These are phyloP conservation scores for Vinca minor DNA, from an alignment of 257 asterid genomes.

Conservation along the genomic window DNA sequence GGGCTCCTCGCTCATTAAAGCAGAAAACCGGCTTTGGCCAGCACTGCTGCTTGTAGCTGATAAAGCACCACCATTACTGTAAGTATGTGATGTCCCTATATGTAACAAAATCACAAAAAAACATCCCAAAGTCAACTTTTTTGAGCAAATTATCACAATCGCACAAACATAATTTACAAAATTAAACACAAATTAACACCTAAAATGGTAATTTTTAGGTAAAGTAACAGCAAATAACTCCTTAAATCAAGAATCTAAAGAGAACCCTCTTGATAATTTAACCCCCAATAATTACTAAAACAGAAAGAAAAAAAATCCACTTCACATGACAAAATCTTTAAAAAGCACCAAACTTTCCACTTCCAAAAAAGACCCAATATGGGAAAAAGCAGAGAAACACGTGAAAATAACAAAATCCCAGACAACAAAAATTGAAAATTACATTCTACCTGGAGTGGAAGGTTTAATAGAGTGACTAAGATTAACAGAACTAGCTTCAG, in stretches of 20 bases:
- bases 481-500: no score
- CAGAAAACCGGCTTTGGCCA: slow-evolving; percentile 30
- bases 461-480: slow-evolving; percentile 23
- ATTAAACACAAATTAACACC: no score
- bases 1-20: slow-evolving; percentile 27
- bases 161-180: neutral
- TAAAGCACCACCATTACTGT: slow-evolving; percentile 23
- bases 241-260: neutral
- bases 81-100: slow-evolving; percentile 45
- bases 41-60: slow-evolving; percentile 29
- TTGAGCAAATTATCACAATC: neutral
- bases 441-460: slow-evolving; percentile 69
- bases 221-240: neutral
- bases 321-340: neutral
- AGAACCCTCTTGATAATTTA: neutral
- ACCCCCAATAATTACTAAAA: no score
- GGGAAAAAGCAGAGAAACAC: neutral
- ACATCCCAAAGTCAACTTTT: no score
- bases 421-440: slow-evolving; percentile 17
- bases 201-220: neutral
- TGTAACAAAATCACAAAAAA: neutral
- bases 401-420: slow-evolving; percentile 13
- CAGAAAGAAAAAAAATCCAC: neutral
- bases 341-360: neutral
- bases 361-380: neutral